These are phyloP conservation scores for Epithemia pelagica DNA, from an alignment of 108 stramenopile genomes.

Conservation along the genomic window DNA sequence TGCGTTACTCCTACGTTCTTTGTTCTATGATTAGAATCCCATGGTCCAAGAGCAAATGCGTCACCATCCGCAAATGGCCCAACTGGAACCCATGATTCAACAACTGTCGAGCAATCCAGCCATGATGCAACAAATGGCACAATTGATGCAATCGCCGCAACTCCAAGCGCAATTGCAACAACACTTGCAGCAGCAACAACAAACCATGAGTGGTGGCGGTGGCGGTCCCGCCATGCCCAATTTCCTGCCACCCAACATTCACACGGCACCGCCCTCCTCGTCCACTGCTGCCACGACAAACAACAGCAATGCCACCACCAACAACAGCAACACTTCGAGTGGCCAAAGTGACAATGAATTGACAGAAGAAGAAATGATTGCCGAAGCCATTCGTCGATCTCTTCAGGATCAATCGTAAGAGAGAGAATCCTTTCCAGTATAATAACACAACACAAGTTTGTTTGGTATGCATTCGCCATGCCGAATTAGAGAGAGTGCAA, in stretches of 20 bases:
- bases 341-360: conserved; percentile 35
- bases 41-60: conserved; percentile 46
- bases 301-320: conserved; percentile 12
- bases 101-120: conserved; percentile 52
- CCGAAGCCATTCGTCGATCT: conserved; percentile 83
- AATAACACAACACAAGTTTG: no score
- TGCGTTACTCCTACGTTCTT: not conserved
- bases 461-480: no score
- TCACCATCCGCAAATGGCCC: not conserved
- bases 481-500: no score
- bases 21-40: conserved; percentile 38
- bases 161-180: conserved; percentile 29
- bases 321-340: conserved; percentile 9
- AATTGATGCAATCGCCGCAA: conserved; percentile 54
- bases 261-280: not conserved
- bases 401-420: no score
- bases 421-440: no score
- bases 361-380: conserved; percentile 92
- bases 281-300: not conserved
- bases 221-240: not conserved
- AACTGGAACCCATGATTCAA: conserved; percentile 5
- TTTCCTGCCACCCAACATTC: no score
- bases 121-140: conserved; percentile 55
- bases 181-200: conserved; percentile 29
- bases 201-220: conserved; percentile 1